Conservation (phyloP, 2,329 filamentous ascomycete species). For the Dactylellina haptotyla region DNA sequence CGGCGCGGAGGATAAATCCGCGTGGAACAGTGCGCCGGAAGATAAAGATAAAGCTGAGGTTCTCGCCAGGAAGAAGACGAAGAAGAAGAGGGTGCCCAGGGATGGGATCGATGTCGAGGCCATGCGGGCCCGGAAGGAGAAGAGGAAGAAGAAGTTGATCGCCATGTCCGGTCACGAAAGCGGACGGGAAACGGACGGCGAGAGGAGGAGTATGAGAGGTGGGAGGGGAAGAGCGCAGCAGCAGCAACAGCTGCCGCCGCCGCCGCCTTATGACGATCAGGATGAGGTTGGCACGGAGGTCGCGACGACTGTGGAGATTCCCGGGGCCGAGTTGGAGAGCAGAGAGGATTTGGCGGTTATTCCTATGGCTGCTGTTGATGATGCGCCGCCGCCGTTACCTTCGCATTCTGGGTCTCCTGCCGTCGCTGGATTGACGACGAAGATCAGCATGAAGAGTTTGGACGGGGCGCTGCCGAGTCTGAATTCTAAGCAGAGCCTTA, state of each 20-base stretch:
- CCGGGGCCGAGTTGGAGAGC: slow-evolving; percentile 34
- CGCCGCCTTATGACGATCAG: too few relatives aligned
- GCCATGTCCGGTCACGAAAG: slow-evolving; percentile 35
- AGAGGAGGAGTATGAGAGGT: slow-evolving; percentile 29
- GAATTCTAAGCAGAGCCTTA: slow-evolving; percentile 35
- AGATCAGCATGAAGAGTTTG: slow-evolving; percentile 33
- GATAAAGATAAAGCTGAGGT: slow-evolving; percentile 53
- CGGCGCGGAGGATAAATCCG: slow-evolving; percentile 55
- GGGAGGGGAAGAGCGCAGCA: slow-evolving; percentile 7
- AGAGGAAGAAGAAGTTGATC: slow-evolving; percentile 45
- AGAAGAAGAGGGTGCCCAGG: slow-evolving; percentile 55
- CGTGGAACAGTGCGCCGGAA: slow-evolving; percentile 56
- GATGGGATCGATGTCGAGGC: slow-evolving; percentile 55
- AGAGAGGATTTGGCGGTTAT: slow-evolving; percentile 35
- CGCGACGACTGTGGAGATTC: slow-evolving; percentile 30
- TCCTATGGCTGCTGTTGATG: slow-evolving; percentile 17
- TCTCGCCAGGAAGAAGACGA: slow-evolving; percentile 52
- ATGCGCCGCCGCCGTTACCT: slow-evolving; percentile 32
- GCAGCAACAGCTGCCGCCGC: too few relatives aligned
- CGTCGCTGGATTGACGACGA: slow-evolving; percentile 6
- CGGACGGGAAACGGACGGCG: slow-evolving; percentile 35
- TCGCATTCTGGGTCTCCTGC: slow-evolving; percentile 27
- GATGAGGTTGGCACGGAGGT: slow-evolving; percentile 39
- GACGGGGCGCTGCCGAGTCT: slow-evolving; percentile 29
- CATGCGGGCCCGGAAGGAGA: slow-evolving; percentile 38